A percentile compares a stretch with the other conserved stretches of the same genome.
These are phyloP conservation scores for Xylaria scruposa DNA, from an alignment of 495 filamentous ascomycete species.

Conservation along the genomic window DNA sequence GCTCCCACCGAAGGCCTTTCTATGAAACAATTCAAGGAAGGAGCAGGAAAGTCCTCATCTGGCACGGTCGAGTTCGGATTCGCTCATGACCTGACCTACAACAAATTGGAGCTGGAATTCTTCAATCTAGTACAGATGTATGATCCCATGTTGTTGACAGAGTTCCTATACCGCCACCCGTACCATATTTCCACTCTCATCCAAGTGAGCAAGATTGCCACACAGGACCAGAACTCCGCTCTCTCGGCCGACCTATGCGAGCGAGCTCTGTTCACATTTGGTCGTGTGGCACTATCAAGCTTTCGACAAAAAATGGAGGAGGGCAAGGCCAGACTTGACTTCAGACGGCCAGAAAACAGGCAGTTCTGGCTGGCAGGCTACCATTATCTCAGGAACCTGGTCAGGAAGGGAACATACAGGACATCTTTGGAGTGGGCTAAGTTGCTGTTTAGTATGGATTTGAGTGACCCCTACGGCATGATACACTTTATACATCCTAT, in stretches of 20 bases:
- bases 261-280: conserved; percentile 90
- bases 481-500: conserved; percentile 80
- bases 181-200: conserved; percentile 94
- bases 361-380: conserved; percentile 92
- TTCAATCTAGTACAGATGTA: conserved; percentile 78
- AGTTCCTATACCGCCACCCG: conserved; percentile 50
- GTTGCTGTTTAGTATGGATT: conserved; percentile 76
- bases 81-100: conserved; percentile 77
- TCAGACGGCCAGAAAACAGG: conserved; percentile 79
- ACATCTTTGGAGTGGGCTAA: conserved; percentile 95
- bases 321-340: conserved; percentile 81
- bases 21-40: conserved; percentile 74
- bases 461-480: conserved; percentile 84
- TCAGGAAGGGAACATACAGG: conserved; percentile 90
- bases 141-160: conserved; percentile 70
- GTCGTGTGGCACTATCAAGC: conserved; percentile 78
- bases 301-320: conserved; percentile 77
- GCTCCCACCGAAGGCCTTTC: conserved; percentile 80
- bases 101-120: conserved; percentile 77
- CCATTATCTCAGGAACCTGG: conserved; percentile 82
- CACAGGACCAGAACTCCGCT: conserved; percentile 85
- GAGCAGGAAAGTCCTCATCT: conserved; percentile 36
- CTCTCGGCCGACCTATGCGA: conserved; percentile 88
- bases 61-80: conserved; percentile 72
- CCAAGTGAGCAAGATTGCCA: conserved; percentile 89